These are phyloP conservation scores for Boletus rubescentipes DNA, from an alignment of 768 basidiomycete genomes.

Conservation along the genomic window DNA sequence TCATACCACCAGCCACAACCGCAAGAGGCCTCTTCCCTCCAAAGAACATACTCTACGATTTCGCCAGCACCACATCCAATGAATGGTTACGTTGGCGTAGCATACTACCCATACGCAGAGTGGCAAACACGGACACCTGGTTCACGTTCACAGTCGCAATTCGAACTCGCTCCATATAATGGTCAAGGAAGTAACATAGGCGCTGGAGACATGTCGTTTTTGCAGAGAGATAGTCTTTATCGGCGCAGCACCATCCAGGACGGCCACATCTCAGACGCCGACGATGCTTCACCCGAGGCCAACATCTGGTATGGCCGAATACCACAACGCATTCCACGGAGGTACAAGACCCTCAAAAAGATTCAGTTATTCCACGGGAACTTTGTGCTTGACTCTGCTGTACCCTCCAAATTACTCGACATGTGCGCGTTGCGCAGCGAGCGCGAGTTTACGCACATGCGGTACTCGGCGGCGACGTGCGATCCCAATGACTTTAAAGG, in stretches of 20 bases:
- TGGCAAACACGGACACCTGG: conserved; percentile 17
- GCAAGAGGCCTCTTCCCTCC: conserved; percentile 18
- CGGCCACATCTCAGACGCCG: conserved; percentile 34
- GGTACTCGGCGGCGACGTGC: conserved; percentile 93
- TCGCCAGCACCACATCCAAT: conserved; percentile 13
- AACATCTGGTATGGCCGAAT: conserved; percentile 88
- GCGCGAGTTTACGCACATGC: conserved; percentile 93
- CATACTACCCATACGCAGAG: conserved; percentile 24
- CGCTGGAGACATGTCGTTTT: conserved; percentile 65
- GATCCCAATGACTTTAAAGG: conserved; percentile 92
- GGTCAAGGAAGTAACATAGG: conserved; percentile 47
- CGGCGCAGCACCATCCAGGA: conserved; percentile 44
- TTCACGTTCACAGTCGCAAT: conserved; percentile 28
- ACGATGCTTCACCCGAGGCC: conserved; percentile 40
- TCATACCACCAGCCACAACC: conserved; percentile 25
- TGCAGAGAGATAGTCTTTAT: conserved; percentile 42
- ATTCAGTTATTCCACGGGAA: conserved; percentile 94
- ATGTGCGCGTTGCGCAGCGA: conserved; percentile 76
- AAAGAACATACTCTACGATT: conserved; percentile 21
- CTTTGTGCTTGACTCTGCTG: conserved; percentile 85
- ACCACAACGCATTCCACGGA: conserved; percentile 83
- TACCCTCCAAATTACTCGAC: conserved; percentile 87
- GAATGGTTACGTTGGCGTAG: conserved; percentile 12
- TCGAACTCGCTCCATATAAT: conserved; percentile 36
- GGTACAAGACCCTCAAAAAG: conserved; percentile 93